Percentiles rank a stretch among this genome's conserved stretches.
Evolutionary conservation across 2,329 filamentous ascomycete genomes (phyloP).

Genomic region (Tolypocladium ophioglossoides): DNA sequence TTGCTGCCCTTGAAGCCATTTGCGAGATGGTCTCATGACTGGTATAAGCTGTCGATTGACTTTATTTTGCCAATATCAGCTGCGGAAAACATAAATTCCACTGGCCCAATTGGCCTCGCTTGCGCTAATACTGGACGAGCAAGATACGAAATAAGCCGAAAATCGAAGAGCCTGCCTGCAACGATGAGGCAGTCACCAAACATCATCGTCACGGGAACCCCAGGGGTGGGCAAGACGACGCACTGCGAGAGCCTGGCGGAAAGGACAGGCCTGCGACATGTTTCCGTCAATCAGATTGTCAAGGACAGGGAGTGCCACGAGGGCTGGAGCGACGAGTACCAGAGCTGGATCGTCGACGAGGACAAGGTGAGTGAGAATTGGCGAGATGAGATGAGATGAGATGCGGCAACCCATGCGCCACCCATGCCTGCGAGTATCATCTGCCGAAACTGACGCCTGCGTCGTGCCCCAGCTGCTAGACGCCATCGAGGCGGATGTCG

Average conservation of each 20-base stretch:
- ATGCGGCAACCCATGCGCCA: background rate
- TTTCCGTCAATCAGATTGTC: constrained; percentile 84
- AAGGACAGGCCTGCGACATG: constrained; percentile 65
- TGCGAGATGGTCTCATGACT: background rate
- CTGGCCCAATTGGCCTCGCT: background rate
- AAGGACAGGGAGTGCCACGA: constrained; percentile 84
- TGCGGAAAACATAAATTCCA: too few species aligned
- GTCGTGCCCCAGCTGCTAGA: constrained; percentile 57
- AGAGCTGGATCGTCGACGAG: constrained; percentile 91
- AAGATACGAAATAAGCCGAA: background rate
- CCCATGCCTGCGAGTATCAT: background rate
- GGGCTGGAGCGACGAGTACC: constrained; percentile 73
- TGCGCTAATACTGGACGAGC: background rate
- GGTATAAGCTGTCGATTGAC: background rate
- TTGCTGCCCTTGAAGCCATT: background rate
- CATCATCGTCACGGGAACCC: constrained; percentile 90
- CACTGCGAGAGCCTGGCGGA: constrained; percentile 75
- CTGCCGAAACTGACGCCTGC: constrained; percentile 4
- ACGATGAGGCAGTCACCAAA: constrained; percentile 56
- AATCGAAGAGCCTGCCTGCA: background rate
- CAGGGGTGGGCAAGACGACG: constrained; percentile 90
- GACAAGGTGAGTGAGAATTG: constrained; percentile 59
- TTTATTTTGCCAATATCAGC: too few species aligned
- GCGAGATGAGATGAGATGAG: background rate
- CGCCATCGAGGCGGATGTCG: constrained; percentile 71